Evolutionary conservation across 306 rosid species (phyloP), one percentile per base, ranked within the genome.

Genomic region (Prosopis cineraria): DNA sequence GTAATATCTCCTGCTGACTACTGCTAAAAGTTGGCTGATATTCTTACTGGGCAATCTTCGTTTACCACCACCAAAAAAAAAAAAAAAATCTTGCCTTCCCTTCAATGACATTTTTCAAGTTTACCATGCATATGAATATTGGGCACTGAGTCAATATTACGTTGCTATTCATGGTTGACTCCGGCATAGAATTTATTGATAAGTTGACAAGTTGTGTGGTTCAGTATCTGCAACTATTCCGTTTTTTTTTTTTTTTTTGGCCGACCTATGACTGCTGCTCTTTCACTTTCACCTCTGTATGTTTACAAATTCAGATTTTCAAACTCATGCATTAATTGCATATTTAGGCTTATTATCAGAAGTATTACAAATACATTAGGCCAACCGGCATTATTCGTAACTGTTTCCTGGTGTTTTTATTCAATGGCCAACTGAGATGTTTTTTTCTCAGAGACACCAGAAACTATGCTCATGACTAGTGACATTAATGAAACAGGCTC

Each of bases 361-460:
- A 11, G 17, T 39, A 24, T 62, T 41, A 5, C 34, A 10, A 40
- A 55, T 24, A 52, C 43, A 36, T 34, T 53, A 2, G 27, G 67
- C 77, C 36, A 53, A 55, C 53, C 53, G 29, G 68, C 68, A 36
- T 63, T 40, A 6, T 36, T 37, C 41, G 31, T 24, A 33, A 63
- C 73, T 25, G 50, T 69, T 62, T 45, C 41, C 48, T 75, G 60
- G 72, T 70, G 76, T 31, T 29, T 40, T 25, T 66, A 50, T 34
- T 62, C 13, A 59, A 1, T 27, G 68, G 43, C 44, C 43, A 62
- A 78, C 52, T 68, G 36, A 45, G 29, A 56, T 19, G 41, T 68
- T 73, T 81, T 82, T 44, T 55, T 70, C 47, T 45, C 22, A 29
- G 71, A 50, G 76, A 52, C 59, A 13, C 22, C 47, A 30, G 60